Evolutionary conservation across 257 asterid genomes (phyloP).

Genomic region (Ilex aquifolium): DNA sequence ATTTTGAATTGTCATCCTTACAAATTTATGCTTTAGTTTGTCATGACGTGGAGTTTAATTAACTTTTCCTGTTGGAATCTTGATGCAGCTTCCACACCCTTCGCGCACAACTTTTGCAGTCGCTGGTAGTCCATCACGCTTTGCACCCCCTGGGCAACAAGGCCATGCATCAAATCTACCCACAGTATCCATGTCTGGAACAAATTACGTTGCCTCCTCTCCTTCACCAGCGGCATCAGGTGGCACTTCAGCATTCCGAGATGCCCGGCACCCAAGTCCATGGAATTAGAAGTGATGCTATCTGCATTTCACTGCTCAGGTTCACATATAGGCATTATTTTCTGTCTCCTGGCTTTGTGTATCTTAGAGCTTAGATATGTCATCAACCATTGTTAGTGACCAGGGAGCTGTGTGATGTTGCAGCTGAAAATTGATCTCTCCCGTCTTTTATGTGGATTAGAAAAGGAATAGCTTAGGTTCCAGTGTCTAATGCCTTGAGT

Average conservation of each 20-base stretch:
- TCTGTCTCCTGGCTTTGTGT: too few species aligned
- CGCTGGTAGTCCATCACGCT: constrained; percentile 69
- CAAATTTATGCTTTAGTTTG: neutral
- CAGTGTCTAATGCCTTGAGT: too few species aligned
- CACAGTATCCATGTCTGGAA: constrained; percentile 58
- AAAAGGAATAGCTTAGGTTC: too few species aligned
- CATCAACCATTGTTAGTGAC: too few species aligned
- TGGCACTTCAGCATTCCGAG: constrained; percentile 75
- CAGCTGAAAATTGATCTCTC: too few species aligned
- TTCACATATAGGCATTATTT: too few species aligned
- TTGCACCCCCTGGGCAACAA: constrained; percentile 55
- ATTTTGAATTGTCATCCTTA: too few species aligned
- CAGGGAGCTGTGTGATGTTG: too few species aligned
- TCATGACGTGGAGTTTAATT: constrained; percentile 1
- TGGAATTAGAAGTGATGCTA: constrained; percentile 38
- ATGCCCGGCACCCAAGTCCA: constrained; percentile 55
- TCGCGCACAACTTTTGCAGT: constrained; percentile 50
- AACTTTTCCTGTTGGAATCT: neutral
- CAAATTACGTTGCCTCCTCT: constrained; percentile 64
- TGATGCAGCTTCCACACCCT: constrained; percentile 55
- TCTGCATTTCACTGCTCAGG: too few species aligned
- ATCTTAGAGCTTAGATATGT: too few species aligned
- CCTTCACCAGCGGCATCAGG: constrained; percentile 97
- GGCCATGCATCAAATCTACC: constrained; percentile 42
- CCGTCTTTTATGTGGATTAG: too few species aligned